phyloP scores from a whole-genome alignment of 2,329 filamentous ascomycete species.

The Fusarium sp. region DNA sequence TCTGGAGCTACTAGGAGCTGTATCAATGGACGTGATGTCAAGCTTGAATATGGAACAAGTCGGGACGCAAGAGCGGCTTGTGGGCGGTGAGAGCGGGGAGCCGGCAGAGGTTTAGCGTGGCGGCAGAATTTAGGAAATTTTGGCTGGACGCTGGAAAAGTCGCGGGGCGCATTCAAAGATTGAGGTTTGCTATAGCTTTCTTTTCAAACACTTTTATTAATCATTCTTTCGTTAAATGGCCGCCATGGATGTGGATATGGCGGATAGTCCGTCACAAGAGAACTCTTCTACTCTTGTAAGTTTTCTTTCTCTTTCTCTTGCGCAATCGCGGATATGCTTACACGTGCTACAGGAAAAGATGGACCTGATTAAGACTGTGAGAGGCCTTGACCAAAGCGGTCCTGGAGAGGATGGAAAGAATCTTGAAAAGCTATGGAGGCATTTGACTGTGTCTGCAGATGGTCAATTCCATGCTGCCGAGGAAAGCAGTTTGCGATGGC shows the following conservation, averaged over 20 bases:
- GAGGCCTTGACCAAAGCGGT: slow-evolving; percentile 65
- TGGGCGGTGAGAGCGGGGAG: slow-evolving; percentile 56
- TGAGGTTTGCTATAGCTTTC: slow-evolving; percentile 25
- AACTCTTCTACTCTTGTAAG: slow-evolving; percentile 27
- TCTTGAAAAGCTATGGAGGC: slow-evolving; percentile 61
- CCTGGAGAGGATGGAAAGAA: slow-evolving; percentile 59
- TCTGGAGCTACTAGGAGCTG: slow-evolving; percentile 48
- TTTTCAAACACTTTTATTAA: slow-evolving; percentile 24
- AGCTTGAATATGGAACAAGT: slow-evolving; percentile 50
- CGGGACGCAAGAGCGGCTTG: slow-evolving; percentile 52
- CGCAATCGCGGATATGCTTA: slow-evolving; percentile 31
- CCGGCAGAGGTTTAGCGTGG: slow-evolving; percentile 40
- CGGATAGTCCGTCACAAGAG: slow-evolving; percentile 13
- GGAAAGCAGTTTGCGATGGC: slow-evolving; percentile 69
- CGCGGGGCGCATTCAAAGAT: slow-evolving; percentile 40
- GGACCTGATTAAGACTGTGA: slow-evolving; percentile 63
- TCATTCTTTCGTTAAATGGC: slow-evolving; percentile 9
- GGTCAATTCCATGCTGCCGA: slow-evolving; percentile 64
- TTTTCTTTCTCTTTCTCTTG: neutral
- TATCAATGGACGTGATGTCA: slow-evolving; percentile 49
- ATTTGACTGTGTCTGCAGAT: slow-evolving; percentile 56
- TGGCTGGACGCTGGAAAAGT: slow-evolving; percentile 46
- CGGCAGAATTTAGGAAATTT: slow-evolving; percentile 62
- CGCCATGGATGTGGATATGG: slow-evolving; percentile 41
- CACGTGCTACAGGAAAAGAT: slow-evolving; percentile 45